Percentiles rank a stretch among this genome's conserved stretches.
These are phyloP conservation scores for Solanum sejunctum DNA, from an alignment of 257 asterid genomes.

Conservation along the genomic window DNA sequence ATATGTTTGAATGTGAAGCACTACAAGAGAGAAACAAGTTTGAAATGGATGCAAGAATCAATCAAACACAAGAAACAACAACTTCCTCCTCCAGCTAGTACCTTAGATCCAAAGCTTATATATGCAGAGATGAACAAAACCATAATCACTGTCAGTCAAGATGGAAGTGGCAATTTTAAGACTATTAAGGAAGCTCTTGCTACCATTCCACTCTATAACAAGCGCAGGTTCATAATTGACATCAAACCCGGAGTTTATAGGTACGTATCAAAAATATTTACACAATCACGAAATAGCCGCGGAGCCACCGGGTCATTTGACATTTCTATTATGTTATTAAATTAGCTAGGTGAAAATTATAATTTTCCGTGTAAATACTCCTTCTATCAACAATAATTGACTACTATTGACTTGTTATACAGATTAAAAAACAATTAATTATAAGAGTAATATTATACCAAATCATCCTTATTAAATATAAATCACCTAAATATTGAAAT, in stretches of 20 bases:
- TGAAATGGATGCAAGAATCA: neutral
- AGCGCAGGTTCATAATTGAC: conserved; percentile 23
- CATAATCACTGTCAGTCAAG: conserved; percentile 33
- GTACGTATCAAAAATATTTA: neutral
- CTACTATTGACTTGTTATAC: too few relatives aligned
- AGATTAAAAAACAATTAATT: too few relatives aligned
- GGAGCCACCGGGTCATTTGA: neutral
- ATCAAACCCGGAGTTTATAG: conserved; percentile 44
- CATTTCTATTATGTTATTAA: too few relatives aligned
- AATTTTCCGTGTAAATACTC: too few relatives aligned
- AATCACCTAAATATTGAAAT: too few relatives aligned
- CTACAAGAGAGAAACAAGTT: conserved; percentile 1
- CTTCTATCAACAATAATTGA: too few relatives aligned
- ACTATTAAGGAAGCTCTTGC: conserved; percentile 39
- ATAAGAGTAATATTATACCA: too few relatives aligned
- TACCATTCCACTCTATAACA: conserved; percentile 28
- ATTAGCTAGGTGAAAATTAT: too few relatives aligned
- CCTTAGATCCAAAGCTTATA: conserved; percentile 18
- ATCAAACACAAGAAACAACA: neutral
- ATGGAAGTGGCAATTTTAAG: conserved; percentile 29
- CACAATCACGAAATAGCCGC: neutral
- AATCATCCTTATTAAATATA: too few relatives aligned
- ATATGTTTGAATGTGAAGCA: conserved; percentile 23
- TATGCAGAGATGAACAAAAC: conserved; percentile 29
- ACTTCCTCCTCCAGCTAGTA: neutral